These are phyloP conservation scores for Tetrapisispora arboricola DNA, from an alignment of 805 yeast genomes.

Conservation along the genomic window DNA sequence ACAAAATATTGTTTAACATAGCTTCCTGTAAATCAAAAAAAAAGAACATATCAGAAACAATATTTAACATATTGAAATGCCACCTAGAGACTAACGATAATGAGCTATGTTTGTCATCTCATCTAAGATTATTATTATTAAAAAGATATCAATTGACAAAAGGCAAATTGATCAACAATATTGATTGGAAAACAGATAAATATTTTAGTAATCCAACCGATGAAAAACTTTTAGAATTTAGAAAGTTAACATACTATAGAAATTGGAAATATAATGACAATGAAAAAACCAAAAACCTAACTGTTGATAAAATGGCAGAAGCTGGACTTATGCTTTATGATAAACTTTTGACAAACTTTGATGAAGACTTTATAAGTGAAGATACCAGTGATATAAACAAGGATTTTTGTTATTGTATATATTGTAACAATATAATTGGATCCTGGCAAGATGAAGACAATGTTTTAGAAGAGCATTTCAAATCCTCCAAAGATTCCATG, in stretches of 20 bases:
- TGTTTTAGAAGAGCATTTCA: slow-evolving; percentile 40
- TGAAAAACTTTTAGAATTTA: slow-evolving; percentile 6
- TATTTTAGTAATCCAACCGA: slow-evolving; percentile 15
- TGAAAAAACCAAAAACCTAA: slow-evolving; percentile 8
- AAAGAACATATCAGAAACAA: slow-evolving; percentile 17
- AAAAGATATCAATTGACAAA: slow-evolving; percentile 10
- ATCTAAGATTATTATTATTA: slow-evolving; percentile 15
- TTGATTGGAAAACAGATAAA: slow-evolving; percentile 17
- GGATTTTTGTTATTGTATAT: slow-evolving; percentile 48
- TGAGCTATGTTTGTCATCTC: slow-evolving; percentile 10
- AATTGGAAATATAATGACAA: slow-evolving; percentile 18
- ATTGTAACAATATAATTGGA: slow-evolving; percentile 45
- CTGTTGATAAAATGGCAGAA: slow-evolving; percentile 33
- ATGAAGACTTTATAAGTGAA: slow-evolving; percentile 4
- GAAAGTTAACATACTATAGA: slow-evolving; percentile 12
- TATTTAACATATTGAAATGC: slow-evolving; percentile 16
- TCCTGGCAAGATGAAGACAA: slow-evolving; percentile 49
- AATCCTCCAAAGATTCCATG: background rate
- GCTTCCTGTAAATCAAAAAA: slow-evolving; percentile 19
- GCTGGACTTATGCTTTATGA: slow-evolving; percentile 47
- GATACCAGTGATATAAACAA: slow-evolving; percentile 23
- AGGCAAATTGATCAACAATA: background rate
- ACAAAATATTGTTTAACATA: slow-evolving; percentile 11
- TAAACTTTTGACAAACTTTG: slow-evolving; percentile 34
- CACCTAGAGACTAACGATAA: slow-evolving; percentile 10